phyloP scores from a whole-genome alignment of 2,329 filamentous ascomycete genomes.

The Gliomastix tumulicola region DNA sequence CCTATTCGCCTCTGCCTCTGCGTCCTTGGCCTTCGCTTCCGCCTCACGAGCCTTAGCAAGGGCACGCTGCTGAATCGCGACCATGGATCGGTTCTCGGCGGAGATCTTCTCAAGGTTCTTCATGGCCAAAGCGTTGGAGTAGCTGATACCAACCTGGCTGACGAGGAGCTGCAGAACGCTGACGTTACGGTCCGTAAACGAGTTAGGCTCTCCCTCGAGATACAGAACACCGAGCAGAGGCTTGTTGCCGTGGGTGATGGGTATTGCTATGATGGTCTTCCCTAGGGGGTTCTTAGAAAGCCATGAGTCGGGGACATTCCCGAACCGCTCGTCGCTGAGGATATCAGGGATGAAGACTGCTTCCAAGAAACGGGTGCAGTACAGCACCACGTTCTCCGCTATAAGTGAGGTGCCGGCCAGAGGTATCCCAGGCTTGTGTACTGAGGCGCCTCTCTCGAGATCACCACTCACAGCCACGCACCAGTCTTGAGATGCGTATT shows the following conservation, averaged over 20 bases:
- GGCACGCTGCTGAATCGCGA: constrained; percentile 68
- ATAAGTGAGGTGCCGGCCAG: constrained; percentile 60
- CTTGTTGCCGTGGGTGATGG: constrained; percentile 69
- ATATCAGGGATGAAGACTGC: constrained; percentile 68
- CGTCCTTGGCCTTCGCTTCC: constrained; percentile 69
- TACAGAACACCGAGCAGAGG: constrained; percentile 68
- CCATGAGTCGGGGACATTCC: constrained; percentile 66
- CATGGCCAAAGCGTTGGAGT: constrained; percentile 60
- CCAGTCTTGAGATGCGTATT: constrained; percentile 55
- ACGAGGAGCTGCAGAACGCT: constrained; percentile 64
- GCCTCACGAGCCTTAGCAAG: constrained; percentile 65
- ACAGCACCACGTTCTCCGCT: constrained; percentile 70
- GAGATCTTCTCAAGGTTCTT: constrained; percentile 71
- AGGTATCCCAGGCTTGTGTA: constrained; percentile 59
- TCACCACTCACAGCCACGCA: constrained; percentile 68
- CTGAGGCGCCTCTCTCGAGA: constrained; percentile 59
- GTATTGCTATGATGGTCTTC: constrained; percentile 72
- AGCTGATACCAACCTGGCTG: constrained; percentile 70
- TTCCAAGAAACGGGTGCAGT: constrained; percentile 71
- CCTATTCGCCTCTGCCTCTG: constrained; percentile 68
- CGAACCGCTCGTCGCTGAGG: constrained; percentile 69
- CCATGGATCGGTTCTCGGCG: constrained; percentile 71
- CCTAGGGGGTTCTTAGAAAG: constrained; percentile 60
- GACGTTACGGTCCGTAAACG: constrained; percentile 68
- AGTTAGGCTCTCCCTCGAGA: constrained; percentile 66